Conservation (phyloP, 257 asterid species). For the Scutellaria galericulata region DNA sequence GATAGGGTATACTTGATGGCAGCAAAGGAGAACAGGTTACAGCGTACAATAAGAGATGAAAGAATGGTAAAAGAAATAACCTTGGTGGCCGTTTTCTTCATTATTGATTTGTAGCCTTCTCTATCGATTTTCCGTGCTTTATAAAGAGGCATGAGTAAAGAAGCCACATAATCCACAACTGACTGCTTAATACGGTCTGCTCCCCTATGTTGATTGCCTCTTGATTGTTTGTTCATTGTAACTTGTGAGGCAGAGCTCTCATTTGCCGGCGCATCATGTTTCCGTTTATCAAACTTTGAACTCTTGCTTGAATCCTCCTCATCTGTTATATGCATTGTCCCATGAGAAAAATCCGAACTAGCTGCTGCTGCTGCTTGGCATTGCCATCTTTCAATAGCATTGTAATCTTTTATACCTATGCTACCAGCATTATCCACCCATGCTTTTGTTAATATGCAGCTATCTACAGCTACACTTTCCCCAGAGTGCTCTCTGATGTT, state of each 20-base stretch:
- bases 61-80: constrained; percentile 47
- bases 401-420: constrained; percentile 86
- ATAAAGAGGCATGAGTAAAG: constrained; percentile 97
- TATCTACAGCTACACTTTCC: constrained; percentile 83
- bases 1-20: constrained; percentile 25
- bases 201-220: constrained; percentile 74
- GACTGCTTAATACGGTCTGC: constrained; percentile 84
- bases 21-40: constrained; percentile 24
- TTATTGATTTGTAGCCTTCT: constrained; percentile 89
- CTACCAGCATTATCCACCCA: constrained; percentile 97
- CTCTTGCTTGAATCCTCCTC: constrained; percentile 85
- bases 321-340: constrained; percentile 61
- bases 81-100: constrained; percentile 99
- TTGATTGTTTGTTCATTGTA: constrained; percentile 56
- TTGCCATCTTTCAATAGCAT: constrained; percentile 99
- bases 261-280: constrained; percentile 55
- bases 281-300: constrained; percentile 50
- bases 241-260: constrained; percentile 85
- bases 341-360: constrained; percentile 76
- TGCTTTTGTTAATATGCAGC: constrained; percentile 84
- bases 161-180: constrained; percentile 91
- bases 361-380: constrained; percentile 99
- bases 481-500: constrained; percentile 88
- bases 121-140: constrained; percentile 91
- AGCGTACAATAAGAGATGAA: not conserved